These are phyloP conservation scores for Hypoxylon sp. DNA, from an alignment of 2,329 filamentous ascomycete species.

Conservation along the genomic window DNA sequence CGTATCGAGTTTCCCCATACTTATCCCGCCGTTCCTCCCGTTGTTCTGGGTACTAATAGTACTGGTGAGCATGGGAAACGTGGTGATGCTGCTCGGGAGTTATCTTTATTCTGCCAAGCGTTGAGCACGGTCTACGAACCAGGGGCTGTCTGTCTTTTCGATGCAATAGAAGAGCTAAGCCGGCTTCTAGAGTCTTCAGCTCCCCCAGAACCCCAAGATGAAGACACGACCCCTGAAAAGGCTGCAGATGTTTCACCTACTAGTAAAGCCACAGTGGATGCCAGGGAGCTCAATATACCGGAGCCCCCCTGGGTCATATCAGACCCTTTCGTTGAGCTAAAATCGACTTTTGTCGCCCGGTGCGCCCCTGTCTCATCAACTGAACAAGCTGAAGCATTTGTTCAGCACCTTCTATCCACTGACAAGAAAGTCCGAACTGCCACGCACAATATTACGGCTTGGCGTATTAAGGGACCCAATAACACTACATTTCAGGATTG, in stretches of 20 bases:
- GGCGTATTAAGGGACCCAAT: conserved; percentile 79
- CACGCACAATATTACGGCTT: conserved; percentile 96
- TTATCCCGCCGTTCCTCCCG: conserved; percentile 83
- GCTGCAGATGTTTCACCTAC: conserved; percentile 7
- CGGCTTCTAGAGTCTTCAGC: conserved; percentile 58
- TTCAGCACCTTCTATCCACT: conserved; percentile 82
- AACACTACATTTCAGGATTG: conserved; percentile 83
- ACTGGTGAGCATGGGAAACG: conserved; percentile 76
- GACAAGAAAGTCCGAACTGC: conserved; percentile 89
- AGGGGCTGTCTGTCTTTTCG: conserved; percentile 88
- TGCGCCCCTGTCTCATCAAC: conserved; percentile 78
- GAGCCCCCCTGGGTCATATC: conserved; percentile 79
- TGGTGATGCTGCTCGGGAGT: conserved; percentile 79
- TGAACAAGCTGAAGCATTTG: conserved; percentile 76
- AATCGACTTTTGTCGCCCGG: conserved; percentile 89
- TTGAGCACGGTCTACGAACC: conserved; percentile 77
- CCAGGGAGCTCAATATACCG: conserved; percentile 46
- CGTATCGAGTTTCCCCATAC: conserved; percentile 76
- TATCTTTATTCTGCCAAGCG: conserved; percentile 77
- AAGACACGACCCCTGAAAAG: conserved; percentile 33
- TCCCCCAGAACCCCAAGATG: conserved; percentile 49
- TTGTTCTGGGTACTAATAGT: conserved; percentile 83
- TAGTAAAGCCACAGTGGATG: conserved; percentile 34
- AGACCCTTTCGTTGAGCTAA: conserved; percentile 81
- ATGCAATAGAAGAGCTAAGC: conserved; percentile 84